phyloP scores from a whole-genome alignment of 2,329 filamentous ascomycete species.

The Hypoxylon sp. region DNA sequence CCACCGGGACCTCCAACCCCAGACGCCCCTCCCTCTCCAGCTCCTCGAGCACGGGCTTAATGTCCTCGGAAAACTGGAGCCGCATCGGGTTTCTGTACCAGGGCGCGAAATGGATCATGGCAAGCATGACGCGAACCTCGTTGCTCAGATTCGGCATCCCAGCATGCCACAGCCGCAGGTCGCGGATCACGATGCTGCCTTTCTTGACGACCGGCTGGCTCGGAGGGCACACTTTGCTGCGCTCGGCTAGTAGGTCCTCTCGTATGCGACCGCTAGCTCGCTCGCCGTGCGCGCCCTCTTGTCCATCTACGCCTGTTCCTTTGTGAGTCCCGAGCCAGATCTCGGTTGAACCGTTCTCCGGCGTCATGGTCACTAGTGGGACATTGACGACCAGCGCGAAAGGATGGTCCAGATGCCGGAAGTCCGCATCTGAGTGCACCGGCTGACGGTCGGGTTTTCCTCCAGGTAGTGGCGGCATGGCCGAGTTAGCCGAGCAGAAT shows the following conservation, averaged over 20 bases:
- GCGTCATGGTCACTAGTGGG: constrained; percentile 63
- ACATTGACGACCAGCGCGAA: constrained; percentile 70
- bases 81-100: constrained; percentile 71
- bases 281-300: constrained; percentile 65
- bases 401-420: constrained; percentile 65
- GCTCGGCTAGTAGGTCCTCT: constrained; percentile 56
- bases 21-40: constrained; percentile 50
- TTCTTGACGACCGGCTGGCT: constrained; percentile 65
- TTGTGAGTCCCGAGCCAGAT: constrained; percentile 71
- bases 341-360: constrained; percentile 68
- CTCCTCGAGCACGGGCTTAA: constrained; percentile 60
- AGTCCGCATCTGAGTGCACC: constrained; percentile 72
- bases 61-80: constrained; percentile 65
- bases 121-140: constrained; percentile 69
- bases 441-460: constrained; percentile 62
- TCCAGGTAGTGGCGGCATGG: constrained; percentile 64
- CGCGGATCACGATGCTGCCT: constrained; percentile 69
- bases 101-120: constrained; percentile 69
- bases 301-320: constrained; percentile 52
- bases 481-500: constrained; percentile 70
- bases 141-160: constrained; percentile 70
- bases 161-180: constrained; percentile 73
- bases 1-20: constrained; percentile 64
- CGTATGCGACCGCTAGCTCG: constrained; percentile 66
- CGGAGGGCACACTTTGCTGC: constrained; percentile 57